Percentiles rank a stretch among this genome's conserved stretches.
Conservation (phyloP, 2,329 filamentous ascomycete species). For the Didymella glomerata region DNA sequence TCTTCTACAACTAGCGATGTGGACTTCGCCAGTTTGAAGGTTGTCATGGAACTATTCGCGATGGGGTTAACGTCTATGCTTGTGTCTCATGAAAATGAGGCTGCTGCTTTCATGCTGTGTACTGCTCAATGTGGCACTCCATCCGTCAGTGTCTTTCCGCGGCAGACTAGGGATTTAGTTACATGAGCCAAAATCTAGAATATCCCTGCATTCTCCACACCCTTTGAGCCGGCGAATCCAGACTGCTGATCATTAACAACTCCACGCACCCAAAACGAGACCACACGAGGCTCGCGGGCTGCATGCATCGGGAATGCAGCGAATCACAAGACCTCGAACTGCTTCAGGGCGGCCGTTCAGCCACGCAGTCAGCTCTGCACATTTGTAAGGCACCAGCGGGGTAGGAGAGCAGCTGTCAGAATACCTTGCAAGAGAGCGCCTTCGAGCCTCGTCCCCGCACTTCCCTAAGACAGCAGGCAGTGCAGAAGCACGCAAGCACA, state of each 20-base stretch:
- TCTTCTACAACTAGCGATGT: background rate
- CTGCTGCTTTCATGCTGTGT: slow-evolving; percentile 15
- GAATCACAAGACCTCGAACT: slow-evolving; percentile 13
- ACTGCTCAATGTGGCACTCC: slow-evolving; percentile 7
- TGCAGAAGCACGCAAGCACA: slow-evolving; percentile 9
- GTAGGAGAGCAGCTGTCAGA: slow-evolving; percentile 6
- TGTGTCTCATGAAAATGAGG: background rate
- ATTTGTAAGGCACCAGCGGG: slow-evolving; percentile 19
- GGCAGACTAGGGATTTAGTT: slow-evolving; percentile 18
- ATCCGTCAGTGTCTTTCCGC: slow-evolving; percentile 16
- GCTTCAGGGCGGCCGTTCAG: slow-evolving; percentile 9
- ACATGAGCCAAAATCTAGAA: slow-evolving; percentile 17
- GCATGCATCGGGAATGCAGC: slow-evolving; percentile 8
- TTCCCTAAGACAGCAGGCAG: slow-evolving; percentile 8
- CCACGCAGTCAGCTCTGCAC: slow-evolving; percentile 10
- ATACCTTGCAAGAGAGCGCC: slow-evolving; percentile 2
- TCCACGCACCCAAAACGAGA: slow-evolving; percentile 13
- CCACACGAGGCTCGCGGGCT: slow-evolving; percentile 2
- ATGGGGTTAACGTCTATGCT: background rate
- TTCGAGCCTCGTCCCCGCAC: slow-evolving; percentile 18
- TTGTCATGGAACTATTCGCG: background rate
- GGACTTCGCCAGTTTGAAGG: background rate
- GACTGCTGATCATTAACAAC: slow-evolving; percentile 20
- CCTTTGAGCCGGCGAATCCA: slow-evolving; percentile 17
- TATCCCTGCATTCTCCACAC: slow-evolving; percentile 21